Evolutionary conservation across 1,284 basidiomycete species (phyloP).

Genomic region (Trichosporon sp.): DNA sequence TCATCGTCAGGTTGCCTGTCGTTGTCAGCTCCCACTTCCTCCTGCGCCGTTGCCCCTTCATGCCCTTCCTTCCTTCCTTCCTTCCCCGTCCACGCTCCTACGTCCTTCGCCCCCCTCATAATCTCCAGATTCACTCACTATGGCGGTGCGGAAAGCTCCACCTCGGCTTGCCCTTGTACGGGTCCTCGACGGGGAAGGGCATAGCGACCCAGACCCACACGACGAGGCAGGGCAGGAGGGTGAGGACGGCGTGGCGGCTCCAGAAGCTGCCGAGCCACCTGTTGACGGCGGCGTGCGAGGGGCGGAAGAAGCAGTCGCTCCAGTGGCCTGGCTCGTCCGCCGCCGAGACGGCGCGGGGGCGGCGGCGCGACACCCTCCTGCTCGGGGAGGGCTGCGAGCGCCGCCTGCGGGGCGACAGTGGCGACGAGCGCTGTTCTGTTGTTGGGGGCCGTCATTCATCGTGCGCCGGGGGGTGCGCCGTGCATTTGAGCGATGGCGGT

Average conservation of each 20-base stretch:
- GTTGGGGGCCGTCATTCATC: too few species aligned
- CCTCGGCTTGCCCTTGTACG: constrained; percentile 44
- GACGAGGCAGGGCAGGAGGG: constrained; percentile 52
- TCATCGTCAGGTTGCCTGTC: not conserved
- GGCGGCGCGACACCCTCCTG: not conserved
- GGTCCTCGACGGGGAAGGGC: constrained; percentile 55
- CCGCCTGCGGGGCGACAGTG: not conserved
- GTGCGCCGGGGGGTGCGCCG: too few species aligned
- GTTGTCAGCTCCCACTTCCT: not conserved
- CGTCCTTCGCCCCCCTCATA: not conserved
- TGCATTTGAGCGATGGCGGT: too few species aligned
- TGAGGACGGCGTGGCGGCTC: constrained; percentile 53
- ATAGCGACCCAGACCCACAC: constrained; percentile 57
- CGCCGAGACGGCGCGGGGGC: constrained; percentile 25
- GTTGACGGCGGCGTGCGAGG: constrained; percentile 50
- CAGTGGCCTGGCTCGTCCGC: constrained; percentile 25
- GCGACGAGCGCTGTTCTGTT: not conserved
- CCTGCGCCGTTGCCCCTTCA: not conserved
- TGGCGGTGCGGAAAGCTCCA: not conserved
- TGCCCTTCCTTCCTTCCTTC: not conserved
- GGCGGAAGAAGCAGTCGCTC: constrained; percentile 40
- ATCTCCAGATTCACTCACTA: not conserved
- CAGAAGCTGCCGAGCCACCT: constrained; percentile 53
- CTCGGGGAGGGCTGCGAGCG: not conserved
- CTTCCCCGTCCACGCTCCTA: not conserved